Percentiles rank a stretch among this genome's conserved stretches.
phyloP scores from a whole-genome alignment of 2,329 filamentous ascomycete genomes.

The Penicillium sp. region DNA sequence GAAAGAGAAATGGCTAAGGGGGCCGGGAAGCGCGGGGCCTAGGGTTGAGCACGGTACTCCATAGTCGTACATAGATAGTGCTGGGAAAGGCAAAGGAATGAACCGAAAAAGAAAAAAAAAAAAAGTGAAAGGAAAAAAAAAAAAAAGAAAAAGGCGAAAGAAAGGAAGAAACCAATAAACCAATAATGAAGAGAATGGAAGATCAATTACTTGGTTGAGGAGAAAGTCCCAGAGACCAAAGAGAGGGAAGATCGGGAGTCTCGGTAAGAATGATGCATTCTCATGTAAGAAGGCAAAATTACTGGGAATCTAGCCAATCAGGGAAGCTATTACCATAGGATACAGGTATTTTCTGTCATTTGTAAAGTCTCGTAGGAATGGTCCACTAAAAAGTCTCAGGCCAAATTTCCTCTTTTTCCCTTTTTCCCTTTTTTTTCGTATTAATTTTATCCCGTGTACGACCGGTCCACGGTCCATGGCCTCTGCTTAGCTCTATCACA shows the following conservation, averaged over 20 bases:
- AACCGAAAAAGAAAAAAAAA: conserved; percentile 14
- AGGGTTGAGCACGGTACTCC: conserved; percentile 26
- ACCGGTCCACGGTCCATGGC: conserved; percentile 9
- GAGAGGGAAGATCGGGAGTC: conserved; percentile 9
- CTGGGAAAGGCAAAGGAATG: conserved; percentile 25
- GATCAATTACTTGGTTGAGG: conserved; percentile 15
- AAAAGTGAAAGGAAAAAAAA: not conserved
- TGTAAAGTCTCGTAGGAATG: not conserved
- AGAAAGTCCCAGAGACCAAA: not conserved
- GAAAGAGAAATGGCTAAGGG: conserved; percentile 14
- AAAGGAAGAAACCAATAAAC: conserved; percentile 2
- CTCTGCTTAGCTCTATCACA: conserved; percentile 1
- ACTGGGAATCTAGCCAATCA: not conserved
- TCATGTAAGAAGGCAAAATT: conserved; percentile 9
- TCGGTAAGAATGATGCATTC: conserved; percentile 16
- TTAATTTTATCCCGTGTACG: conserved; percentile 10
- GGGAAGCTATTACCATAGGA: fast-evolving
- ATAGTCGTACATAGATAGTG: conserved; percentile 16
- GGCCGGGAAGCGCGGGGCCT: conserved; percentile 3
- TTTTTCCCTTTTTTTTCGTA: not conserved
- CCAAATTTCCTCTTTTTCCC: not conserved
- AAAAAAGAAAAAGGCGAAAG: not conserved
- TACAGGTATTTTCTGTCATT: not conserved
- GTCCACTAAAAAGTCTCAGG: conserved; percentile 3
- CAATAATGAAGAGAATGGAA: conserved; percentile 4